Base-by-base conservation (phyloP, 2,329 filamentous ascomycete species). In the Stemphylium vesicarium region DNA sequence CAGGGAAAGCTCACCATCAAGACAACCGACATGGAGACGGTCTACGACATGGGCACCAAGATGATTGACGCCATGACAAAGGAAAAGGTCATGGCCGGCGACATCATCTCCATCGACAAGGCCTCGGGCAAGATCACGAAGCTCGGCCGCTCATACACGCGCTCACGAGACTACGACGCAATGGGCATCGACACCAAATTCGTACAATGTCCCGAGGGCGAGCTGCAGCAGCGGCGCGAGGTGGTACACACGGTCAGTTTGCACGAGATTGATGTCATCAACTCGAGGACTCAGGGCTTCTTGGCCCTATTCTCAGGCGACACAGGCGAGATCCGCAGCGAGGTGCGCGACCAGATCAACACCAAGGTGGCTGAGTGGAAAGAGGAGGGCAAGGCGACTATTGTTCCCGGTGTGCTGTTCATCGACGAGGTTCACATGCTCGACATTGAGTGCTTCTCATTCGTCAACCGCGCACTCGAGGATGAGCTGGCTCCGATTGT, bases 11-110 rank as follows among this genome's bases (percentile, higher is more conserved):
- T 99, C 62, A 99, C 95, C 16, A 96, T 99, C 81, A 99, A 99
- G 81, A 99, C 95, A 10, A 98, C 94, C 54, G 95, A 99, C 77
- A 99, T 99, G 95, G 95, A 99, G 79, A 96, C 95, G 11, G 91
- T 99, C 64, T 99, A 98, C 80, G 95, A 99, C 72, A 97, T 99
- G 93, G 95, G 95, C 63, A 94, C 90, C 65, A 98, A 98, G 80
- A 98, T 99, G 95, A 99, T 99, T 65, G 95, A 99, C 74, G 92
- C 92, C 63, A 97, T 99, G 92, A 97, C 93, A 65, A 98, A 98
- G 79, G 95, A 99, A 81, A 94, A 96, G 70, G 92, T 99, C 63
- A 96, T 98, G 88, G 95, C 95, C 4, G 95, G 95, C 68, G 95
- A 99, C 75, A 95, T 99, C 65, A 96, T 99, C 70, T 96, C 91